Conservation (phyloP, 1,284 basidiomycete species). For the Tremellales sp. region DNA sequence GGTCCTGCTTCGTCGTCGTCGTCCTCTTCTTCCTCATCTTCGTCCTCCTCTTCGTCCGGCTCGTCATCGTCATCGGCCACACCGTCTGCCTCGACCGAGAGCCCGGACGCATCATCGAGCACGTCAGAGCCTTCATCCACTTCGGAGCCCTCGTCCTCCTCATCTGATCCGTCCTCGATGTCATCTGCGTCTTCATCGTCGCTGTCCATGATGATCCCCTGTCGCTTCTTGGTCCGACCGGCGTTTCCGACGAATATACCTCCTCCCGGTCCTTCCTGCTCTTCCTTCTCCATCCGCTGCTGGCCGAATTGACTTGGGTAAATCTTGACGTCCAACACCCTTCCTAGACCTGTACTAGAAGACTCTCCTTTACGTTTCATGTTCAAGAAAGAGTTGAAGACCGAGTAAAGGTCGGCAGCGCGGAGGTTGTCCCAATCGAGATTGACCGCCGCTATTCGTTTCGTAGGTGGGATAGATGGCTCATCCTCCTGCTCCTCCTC, state of each 20-base stretch:
- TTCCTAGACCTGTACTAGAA: conserved; percentile 50
- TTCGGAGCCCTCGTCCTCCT: conserved; percentile 22
- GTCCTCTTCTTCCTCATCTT: conserved; percentile 52
- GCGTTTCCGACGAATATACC: conserved; percentile 62
- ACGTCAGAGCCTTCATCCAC: conserved; percentile 40
- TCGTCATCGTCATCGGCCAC: conserved; percentile 11
- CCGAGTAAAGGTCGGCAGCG: conserved; percentile 84
- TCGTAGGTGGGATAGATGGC: conserved; percentile 52
- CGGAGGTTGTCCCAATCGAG: conserved; percentile 98
- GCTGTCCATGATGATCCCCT: conserved; percentile 4
- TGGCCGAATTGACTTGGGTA: conserved; percentile 95
- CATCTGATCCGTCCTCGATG: conserved; percentile 26
- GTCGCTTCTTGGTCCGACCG: conserved; percentile 16
- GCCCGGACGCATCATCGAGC: conserved; percentile 24
- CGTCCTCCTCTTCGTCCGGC: conserved; percentile 15
- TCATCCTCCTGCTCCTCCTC: conserved; percentile 44
- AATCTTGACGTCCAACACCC: conserved; percentile 69
- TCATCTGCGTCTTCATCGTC: conserved; percentile 35
- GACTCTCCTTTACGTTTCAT: conserved; percentile 19
- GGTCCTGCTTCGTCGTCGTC: conserved; percentile 57
- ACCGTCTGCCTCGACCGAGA: conserved; percentile 17
- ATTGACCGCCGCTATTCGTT: conserved; percentile 85
- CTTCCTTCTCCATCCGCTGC: conserved; percentile 79
- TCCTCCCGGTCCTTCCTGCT: conserved; percentile 80
- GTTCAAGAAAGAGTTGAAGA: conserved; percentile 78